A percentile compares a stretch with the other conserved stretches of the same genome.
phyloP scores from a whole-genome alignment of 139 green algal species.

The Cymbomonas tetramitiformis region DNA sequence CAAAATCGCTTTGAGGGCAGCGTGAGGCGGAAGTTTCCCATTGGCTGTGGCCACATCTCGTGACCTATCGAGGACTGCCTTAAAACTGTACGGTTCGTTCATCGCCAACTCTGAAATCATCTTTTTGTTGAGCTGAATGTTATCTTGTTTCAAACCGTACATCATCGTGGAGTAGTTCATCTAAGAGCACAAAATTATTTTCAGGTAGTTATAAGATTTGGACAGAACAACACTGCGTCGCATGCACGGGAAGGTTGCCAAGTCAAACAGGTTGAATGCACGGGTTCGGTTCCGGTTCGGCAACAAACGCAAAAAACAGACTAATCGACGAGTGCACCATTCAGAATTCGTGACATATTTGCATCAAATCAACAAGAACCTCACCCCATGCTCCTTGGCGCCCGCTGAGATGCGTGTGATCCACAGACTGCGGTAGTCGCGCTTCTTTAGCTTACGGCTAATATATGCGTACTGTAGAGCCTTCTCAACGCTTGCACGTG shows the following conservation, averaged over 20 bases:
- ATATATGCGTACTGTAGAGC: constrained; percentile 76
- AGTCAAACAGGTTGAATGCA: constrained; percentile 27
- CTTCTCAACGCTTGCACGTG: constrained; percentile 72
- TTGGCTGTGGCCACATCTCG: too few species aligned
- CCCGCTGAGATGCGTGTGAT: constrained; percentile 80
- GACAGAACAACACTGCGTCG: too few species aligned
- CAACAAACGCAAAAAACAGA: constrained; percentile 1
- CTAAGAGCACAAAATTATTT: too few species aligned
- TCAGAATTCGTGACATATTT: not conserved
- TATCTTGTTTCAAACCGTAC: constrained; percentile 57
- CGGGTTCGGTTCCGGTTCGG: not conserved
- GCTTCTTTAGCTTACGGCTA: constrained; percentile 74
- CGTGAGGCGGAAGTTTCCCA: too few species aligned
- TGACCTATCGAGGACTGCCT: constrained; percentile 75
- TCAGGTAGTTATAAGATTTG: too few species aligned
- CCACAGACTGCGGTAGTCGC: constrained; percentile 72
- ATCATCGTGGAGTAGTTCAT: constrained; percentile 79
- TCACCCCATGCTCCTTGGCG: constrained; percentile 67
- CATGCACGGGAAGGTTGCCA: too few species aligned
- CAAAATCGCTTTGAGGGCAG: too few species aligned
- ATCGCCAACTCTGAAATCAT: constrained; percentile 78
- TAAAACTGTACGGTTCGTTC: constrained; percentile 83
- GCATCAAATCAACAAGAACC: constrained; percentile 17
- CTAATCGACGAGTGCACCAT: not conserved
- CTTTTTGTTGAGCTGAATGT: constrained; percentile 86